Base-by-base conservation (phyloP, 192 early-diverging fungal genomes). In the Coemansia sp. region DNA sequence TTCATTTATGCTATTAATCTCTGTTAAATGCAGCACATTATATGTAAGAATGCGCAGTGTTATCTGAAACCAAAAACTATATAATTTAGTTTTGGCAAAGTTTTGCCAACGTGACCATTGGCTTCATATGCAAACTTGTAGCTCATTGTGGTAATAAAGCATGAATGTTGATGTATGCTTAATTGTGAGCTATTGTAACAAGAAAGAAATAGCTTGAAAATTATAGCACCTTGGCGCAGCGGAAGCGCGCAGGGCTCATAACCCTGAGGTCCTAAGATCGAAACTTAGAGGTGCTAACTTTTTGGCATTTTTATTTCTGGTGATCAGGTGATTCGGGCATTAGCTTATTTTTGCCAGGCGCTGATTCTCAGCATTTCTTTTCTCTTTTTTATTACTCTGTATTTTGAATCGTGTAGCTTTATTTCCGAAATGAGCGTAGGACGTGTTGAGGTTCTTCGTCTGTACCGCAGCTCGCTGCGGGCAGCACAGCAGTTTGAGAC, bases 231-330 rank as follows among this genome's bases (percentile, higher is more conserved):
- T 83, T 92, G 84, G 88, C 87, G 80, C 90, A 92, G 90, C 83
- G 90, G 90, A 87, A 88, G 88, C 82, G 86, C 87, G 90, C 84
- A 82, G 86, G 90, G 90, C 90, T 88, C 88, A 91, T 91, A 90
- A 91, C 88, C 88, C 87, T 82, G 84, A 91, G 87, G 90, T 87
- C 90, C 85, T 75, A 75, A 75, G 89, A 91, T 91, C 88, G 85
- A 91, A 89, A 89, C 89, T 74, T 74, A 70, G 84, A 82, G 80
- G 68, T 82, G 88, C 87, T 87, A 59, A 56, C 23, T 50, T 51
- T 61, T 61, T 61, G 9, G 31, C 26, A 25, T 62, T 50, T 59
- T 43, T 27, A 29, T 55, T 29, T 29, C 2, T 29, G 14, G 10
- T 55, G 25, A 29, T 55, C 26, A 12, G 52, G 3, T 25, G 25